Conservation (phyloP, 495 filamentous ascomycete species). For the Xylaria cubensis region DNA sequence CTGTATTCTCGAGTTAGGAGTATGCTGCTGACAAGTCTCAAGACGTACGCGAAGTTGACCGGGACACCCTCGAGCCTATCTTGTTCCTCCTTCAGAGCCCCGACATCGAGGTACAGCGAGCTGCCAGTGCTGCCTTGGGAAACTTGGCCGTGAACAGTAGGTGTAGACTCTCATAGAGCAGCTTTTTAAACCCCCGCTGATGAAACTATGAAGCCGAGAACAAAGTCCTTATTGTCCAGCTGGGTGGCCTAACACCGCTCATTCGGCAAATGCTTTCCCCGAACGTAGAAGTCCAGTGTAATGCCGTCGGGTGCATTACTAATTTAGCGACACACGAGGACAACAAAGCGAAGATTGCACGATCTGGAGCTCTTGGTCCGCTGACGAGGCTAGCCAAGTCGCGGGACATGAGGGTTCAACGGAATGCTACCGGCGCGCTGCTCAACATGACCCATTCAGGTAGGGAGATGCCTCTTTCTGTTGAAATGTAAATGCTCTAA, state of each 20-base stretch:
- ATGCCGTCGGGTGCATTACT: conserved; percentile 97
- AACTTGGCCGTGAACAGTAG: conserved; percentile 97
- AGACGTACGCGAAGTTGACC: conserved; percentile 97
- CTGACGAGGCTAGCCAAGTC: conserved; percentile 93
- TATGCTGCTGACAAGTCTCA: conserved; percentile 24
- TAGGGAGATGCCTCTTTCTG: conserved; percentile 49
- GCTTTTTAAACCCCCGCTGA: conserved; percentile 12
- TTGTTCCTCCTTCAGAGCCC: conserved; percentile 92
- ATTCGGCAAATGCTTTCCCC: conserved; percentile 98
- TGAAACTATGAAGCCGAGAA: conserved; percentile 78
- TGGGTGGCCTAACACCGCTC: conserved; percentile 88
- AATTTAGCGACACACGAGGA: conserved; percentile 98
- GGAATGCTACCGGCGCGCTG: conserved; percentile 94
- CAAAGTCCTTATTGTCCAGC: conserved; percentile 92
- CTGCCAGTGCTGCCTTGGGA: conserved; percentile 93
- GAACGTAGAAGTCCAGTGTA: conserved; percentile 99
- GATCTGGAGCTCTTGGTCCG: conserved; percentile 89
- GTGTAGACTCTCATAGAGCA: conserved; percentile 38
- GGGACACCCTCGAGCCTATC: conserved; percentile 93
- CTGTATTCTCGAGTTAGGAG: conserved; percentile 21
- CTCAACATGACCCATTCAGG: conserved; percentile 99
- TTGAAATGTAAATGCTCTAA: conserved; percentile 36
- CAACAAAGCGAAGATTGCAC: conserved; percentile 98
- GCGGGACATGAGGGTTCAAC: conserved; percentile 97
- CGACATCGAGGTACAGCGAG: conserved; percentile 96